Percentiles rank a stretch among this genome's conserved stretches.
Evolutionary conservation across 1,139 yeast genomes (phyloP).

Genomic region (Pichia sp.): DNA sequence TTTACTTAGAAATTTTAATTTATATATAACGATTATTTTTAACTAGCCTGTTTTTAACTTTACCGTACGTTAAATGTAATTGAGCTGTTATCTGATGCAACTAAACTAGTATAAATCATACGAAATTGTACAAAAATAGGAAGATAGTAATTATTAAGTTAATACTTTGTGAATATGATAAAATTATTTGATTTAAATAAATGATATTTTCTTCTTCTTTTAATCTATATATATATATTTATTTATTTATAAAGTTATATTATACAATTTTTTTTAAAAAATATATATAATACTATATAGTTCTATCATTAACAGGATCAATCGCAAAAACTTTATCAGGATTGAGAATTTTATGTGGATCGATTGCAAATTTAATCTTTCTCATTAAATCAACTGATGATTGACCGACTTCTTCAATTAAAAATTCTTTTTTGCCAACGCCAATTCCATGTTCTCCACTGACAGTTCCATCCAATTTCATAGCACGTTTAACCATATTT

Average conservation of each 20-base stretch:
- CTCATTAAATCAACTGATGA: conserved; percentile 70
- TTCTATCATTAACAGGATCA: conserved; percentile 38
- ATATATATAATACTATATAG: conserved; percentile 2
- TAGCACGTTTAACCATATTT: conserved; percentile 66
- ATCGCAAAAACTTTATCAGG: conserved; percentile 72
- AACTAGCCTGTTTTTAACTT: no score
- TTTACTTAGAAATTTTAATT: background rate
- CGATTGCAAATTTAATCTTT: conserved; percentile 62
- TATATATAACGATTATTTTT: background rate
- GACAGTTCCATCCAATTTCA: conserved; percentile 69
- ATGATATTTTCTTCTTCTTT: background rate
- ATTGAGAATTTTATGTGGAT: conserved; percentile 66
- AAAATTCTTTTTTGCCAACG: conserved; percentile 64
- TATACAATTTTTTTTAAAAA: no score
- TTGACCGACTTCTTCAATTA: conserved; percentile 61
- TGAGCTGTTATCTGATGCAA: no score
- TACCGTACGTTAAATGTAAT: background rate
- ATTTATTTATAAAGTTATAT: no score
- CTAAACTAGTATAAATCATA: no score
- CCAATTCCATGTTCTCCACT: conserved; percentile 93
- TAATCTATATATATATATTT: background rate
- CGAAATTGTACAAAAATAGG: no score
- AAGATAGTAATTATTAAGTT: no score
- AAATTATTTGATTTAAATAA: no score
- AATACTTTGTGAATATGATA: no score